These are phyloP conservation scores for Salix exigua DNA, from an alignment of 345 rosid species.

Conservation along the genomic window DNA sequence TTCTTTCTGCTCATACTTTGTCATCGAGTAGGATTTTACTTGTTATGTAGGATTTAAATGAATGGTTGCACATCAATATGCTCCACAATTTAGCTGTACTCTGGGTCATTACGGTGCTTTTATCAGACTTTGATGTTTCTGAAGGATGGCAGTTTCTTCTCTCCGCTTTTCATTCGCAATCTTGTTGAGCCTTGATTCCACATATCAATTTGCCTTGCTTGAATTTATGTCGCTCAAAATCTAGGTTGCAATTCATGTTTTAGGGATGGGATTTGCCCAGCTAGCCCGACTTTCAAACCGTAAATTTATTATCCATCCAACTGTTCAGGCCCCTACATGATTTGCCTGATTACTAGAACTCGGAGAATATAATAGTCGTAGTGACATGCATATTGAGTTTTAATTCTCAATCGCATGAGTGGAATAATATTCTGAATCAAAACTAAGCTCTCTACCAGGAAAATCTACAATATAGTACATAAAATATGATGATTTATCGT, in stretches of 20 bases:
- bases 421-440: neutral
- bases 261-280: neutral
- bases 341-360: neutral
- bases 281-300: neutral
- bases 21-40: neutral
- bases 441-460: neutral
- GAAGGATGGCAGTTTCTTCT: neutral
- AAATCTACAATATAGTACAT: neutral
- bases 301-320: neutral
- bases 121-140: neutral
- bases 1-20: neutral
- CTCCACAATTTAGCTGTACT: neutral
- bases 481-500: neutral
- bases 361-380: neutral
- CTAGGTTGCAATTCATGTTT: neutral
- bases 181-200: neutral
- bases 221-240: neutral
- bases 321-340: neutral
- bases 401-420: neutral
- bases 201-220: neutral
- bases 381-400: neutral
- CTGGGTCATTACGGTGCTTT: neutral
- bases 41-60: neutral
- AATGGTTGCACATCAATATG: neutral
- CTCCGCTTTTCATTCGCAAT: neutral